Base-by-base conservation (phyloP, 2,329 filamentous ascomycete genomes). In the Nigrograna mackinnonii region DNA sequence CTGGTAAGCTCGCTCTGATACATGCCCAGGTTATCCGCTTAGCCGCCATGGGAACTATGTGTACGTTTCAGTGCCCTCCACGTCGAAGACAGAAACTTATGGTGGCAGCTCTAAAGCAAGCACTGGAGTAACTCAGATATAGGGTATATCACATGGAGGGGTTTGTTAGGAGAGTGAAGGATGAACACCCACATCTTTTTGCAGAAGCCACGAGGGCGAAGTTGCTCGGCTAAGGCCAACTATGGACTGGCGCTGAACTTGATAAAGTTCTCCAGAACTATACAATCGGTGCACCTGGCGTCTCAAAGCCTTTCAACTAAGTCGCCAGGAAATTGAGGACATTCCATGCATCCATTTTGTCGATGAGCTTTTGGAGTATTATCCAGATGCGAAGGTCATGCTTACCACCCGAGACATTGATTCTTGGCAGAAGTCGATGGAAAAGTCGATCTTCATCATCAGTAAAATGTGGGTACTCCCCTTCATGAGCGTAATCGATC, bases 311-410 rank as follows among this genome's bases (percentile, higher is more conserved):
- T 20, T 11, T 7, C 12, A 2, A 32, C 17, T 9, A 17, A 5
- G 20, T 6, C 7, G 6, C 5, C 35, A 37, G 35, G 35, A n/a
- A 5, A 41, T 43, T 30, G 44, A 47, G 32, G 41, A 43, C 20
- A 38, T 41, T 6, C 41, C 41, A 3, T 47, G 37, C 18, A 24
- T 39, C 33, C 80, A 81, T 32, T 89, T 89, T 57, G 81, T 82
- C 39, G 79, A 83, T 64, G 50, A 54, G 33, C 37, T 54, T 21
- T 26, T 54, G 9, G 39, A 43, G 20, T n/a, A 35, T 6, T 56
- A 54, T 28, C 50, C 51, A 3, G 39, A 49, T 21, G 50, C 53
- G 5, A 56, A 54, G 39, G 47, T 54, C 30, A 46, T 56, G n/a
- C 35, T 56, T 4, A 54, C 51, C 19, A 47, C 24, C 18, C 39